Conservation (phyloP, 1,284 basidiomycete genomes). For the Ceratobasidium sp. region DNA sequence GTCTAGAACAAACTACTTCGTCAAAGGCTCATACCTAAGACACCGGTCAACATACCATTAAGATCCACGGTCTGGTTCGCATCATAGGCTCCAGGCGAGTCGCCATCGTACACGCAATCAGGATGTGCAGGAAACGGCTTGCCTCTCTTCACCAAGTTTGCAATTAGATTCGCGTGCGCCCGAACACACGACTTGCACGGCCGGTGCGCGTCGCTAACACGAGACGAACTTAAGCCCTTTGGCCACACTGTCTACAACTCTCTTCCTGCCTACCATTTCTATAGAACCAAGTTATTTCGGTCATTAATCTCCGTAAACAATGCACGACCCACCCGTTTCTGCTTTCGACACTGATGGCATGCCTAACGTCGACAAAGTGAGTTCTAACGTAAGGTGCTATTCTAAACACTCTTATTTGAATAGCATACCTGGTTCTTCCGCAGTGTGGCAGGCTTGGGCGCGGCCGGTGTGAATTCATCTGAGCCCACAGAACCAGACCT, state of each 20-base stretch:
- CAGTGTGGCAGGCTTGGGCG: slow-evolving; percentile 37
- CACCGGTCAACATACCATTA: slow-evolving; percentile 18
- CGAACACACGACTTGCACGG: slow-evolving; percentile 44
- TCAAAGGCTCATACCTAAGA: not conserved
- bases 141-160: slow-evolving; percentile 36
- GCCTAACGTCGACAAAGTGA: slow-evolving; percentile 20
- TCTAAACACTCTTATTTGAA: not conserved
- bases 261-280: slow-evolving; percentile 32
- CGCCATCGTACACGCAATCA: slow-evolving; percentile 43
- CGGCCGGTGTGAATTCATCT: slow-evolving; percentile 15
- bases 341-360: slow-evolving; percentile 41
- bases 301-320: slow-evolving; percentile 6
- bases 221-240: not conserved
- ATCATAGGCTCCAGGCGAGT: slow-evolving; percentile 35
- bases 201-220: slow-evolving; percentile 30
- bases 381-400: slow-evolving; percentile 2
- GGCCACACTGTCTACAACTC: not conserved
- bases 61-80: slow-evolving; percentile 32
- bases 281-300: slow-evolving; percentile 12
- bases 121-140: slow-evolving; percentile 43
- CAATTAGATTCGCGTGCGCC: slow-evolving; percentile 39
- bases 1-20: not conserved
- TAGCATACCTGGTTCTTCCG: slow-evolving; percentile 37
- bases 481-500: slow-evolving; percentile 29
- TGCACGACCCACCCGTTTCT: slow-evolving; percentile 39